Conservation (phyloP, 805 yeast genomes). For the Kluyveromyces starmeri region DNA sequence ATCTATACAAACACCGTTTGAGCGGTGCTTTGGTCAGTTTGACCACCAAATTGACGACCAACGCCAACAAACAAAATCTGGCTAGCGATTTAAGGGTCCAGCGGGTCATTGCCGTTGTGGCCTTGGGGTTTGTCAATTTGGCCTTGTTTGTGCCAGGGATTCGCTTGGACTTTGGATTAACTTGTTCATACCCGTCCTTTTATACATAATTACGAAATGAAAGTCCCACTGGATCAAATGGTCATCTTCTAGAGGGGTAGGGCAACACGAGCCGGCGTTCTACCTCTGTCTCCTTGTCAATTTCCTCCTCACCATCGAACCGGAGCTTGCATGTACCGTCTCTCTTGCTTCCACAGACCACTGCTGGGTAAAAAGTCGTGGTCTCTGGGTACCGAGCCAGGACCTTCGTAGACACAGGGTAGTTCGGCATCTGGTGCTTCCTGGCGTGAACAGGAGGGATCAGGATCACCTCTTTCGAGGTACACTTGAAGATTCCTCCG, state of each 20-base stretch:
- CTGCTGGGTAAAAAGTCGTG: conserved; percentile 92
- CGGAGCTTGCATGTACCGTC: conserved; percentile 70
- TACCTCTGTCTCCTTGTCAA: conserved; percentile 89
- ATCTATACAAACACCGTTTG: conserved; percentile 5
- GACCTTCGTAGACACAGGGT: conserved; percentile 72
- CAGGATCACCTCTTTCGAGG: conserved; percentile 66
- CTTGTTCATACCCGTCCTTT: too few relatives aligned
- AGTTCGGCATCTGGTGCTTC: conserved; percentile 30
- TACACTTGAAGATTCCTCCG: conserved; percentile 78
- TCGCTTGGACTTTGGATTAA: too few relatives aligned
- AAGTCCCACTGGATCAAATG: too few relatives aligned
- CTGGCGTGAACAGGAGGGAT: conserved; percentile 50
- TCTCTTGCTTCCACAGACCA: conserved; percentile 66
- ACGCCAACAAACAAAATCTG: conserved; percentile 5
- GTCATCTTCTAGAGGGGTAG: conserved; percentile 36
- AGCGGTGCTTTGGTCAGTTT: conserved; percentile 9
- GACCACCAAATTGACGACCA: conserved; percentile 10
- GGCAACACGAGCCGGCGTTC: conserved; percentile 77
- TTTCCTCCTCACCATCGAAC: conserved; percentile 97
- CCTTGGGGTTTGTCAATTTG: too few relatives aligned
- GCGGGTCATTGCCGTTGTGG: too few relatives aligned
- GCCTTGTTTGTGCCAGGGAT: too few relatives aligned
- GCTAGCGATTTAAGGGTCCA: conserved; percentile 5
- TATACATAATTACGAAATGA: too few relatives aligned
- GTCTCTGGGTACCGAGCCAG: conserved; percentile 95